phyloP scores from a whole-genome alignment of 2,329 filamentous ascomycete species.

The Pestalotiopsis sp. region DNA sequence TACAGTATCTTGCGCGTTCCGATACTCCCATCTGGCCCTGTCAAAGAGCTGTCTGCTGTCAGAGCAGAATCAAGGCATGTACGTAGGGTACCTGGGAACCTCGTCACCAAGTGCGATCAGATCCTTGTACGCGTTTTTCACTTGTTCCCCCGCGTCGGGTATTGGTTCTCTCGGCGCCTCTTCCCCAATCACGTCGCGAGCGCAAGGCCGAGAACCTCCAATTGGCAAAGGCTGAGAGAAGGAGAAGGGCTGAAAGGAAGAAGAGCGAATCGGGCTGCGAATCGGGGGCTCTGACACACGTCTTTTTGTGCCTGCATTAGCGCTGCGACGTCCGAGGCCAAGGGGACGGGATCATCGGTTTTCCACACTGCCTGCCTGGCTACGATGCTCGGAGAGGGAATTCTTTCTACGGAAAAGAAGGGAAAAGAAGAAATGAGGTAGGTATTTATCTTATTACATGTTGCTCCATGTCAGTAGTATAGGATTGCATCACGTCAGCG shows the following conservation, averaged over 20 bases:
- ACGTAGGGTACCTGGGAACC: too few species aligned
- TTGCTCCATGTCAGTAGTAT: neutral
- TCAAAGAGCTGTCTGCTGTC: too few species aligned
- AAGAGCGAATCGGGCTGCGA: neutral
- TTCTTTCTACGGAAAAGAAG: neutral
- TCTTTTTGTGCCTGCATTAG: slow-evolving; percentile 9
- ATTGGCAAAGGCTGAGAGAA: too few species aligned
- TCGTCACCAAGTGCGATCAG: neutral
- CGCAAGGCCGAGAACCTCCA: neutral
- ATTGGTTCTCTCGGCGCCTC: neutral
- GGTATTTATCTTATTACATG: too few species aligned
- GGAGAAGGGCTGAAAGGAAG: too few species aligned
- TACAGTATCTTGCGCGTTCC: too few species aligned
- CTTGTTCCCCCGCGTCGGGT: neutral
- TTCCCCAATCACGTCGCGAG: slow-evolving; percentile 5
- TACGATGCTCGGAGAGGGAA: neutral
- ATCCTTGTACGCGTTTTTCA: neutral
- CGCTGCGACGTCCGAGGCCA: neutral
- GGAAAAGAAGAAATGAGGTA: too few species aligned
- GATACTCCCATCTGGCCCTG: too few species aligned
- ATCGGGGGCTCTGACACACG: slow-evolving; percentile 10
- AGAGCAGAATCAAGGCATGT: too few species aligned
- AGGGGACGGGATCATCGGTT: neutral
- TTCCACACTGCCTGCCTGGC: neutral
- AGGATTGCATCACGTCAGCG: neutral